These are phyloP conservation scores for Cercophora sp. DNA, from an alignment of 495 filamentous ascomycete species.

Conservation along the genomic window DNA sequence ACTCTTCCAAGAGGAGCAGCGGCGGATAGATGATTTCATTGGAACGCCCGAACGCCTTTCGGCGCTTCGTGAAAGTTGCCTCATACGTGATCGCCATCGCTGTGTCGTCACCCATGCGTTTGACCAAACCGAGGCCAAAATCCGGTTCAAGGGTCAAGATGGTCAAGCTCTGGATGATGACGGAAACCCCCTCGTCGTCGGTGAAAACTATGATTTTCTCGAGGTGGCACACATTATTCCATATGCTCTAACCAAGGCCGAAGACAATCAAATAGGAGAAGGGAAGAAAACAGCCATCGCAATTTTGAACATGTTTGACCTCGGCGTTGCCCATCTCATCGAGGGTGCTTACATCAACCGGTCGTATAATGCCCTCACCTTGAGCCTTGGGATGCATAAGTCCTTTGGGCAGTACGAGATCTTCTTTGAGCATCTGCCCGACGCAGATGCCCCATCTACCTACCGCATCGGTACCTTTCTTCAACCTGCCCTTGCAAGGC, in stretches of 20 bases:
- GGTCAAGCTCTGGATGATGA: conserved; percentile 14
- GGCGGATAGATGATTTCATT: conserved; percentile 5
- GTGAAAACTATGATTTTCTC: neutral
- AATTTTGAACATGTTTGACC: conserved; percentile 14
- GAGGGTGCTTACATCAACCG: conserved; percentile 15
- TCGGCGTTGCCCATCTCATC: conserved; percentile 15
- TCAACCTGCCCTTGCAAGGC: no score
- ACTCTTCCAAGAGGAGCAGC: conserved; percentile 8
- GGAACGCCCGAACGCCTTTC: conserved; percentile 16
- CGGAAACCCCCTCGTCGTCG: conserved; percentile 6
- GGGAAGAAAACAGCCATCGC: neutral
- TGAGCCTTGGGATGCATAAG: conserved; percentile 11
- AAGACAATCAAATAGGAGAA: no score
- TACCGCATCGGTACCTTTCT: conserved; percentile 1
- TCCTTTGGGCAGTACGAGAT: conserved; percentile 12
- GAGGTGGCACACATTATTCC: conserved; percentile 2
- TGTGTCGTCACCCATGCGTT: conserved; percentile 16
- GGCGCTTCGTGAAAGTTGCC: conserved; percentile 12
- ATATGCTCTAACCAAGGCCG: neutral
- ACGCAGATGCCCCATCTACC: neutral
- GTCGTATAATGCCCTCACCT: conserved; percentile 14
- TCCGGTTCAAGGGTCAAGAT: neutral
- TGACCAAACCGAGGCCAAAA: neutral
- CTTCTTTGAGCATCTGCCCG: conserved; percentile 10
- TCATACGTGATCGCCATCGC: conserved; percentile 18